Conservation (phyloP, 1,284 basidiomycete genomes). For the Inonotus hispidus region DNA sequence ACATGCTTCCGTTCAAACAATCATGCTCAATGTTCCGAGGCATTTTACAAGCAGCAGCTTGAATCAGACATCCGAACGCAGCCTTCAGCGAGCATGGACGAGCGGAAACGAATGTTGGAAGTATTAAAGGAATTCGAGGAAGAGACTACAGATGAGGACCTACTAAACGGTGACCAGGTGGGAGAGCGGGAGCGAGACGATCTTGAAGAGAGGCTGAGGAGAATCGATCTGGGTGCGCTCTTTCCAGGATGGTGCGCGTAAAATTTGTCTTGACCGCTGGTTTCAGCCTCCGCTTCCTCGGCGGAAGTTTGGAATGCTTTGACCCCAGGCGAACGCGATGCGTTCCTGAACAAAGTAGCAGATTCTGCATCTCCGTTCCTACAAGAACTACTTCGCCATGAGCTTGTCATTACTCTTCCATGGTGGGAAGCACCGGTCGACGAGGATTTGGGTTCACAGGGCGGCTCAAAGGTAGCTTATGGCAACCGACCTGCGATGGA, state of each 20-base stretch:
- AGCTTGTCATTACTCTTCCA: conserved; percentile 34
- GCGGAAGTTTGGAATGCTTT: conserved; percentile 63
- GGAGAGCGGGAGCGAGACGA: conserved; percentile 39
- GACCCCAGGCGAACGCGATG: conserved; percentile 49
- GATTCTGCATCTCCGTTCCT: conserved; percentile 55
- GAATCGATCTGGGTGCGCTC: conserved; percentile 58
- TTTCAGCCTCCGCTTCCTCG: conserved; percentile 45
- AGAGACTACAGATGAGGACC: conserved; percentile 37
- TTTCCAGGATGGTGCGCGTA: neutral
- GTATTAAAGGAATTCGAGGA: conserved; percentile 69
- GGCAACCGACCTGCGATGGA: conserved; percentile 42
- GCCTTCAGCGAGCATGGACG: conserved; percentile 47
- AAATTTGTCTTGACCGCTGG: conserved; percentile 5
- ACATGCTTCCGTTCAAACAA: conserved; percentile 72
- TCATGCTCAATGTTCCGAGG: conserved; percentile 69
- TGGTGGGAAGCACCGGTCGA: conserved; percentile 52
- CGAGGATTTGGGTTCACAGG: neutral
- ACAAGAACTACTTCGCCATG: conserved; percentile 52
- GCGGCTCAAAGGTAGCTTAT: conserved; percentile 24
- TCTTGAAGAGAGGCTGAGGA: conserved; percentile 47
- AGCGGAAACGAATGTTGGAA: conserved; percentile 60
- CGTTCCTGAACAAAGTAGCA: conserved; percentile 51
- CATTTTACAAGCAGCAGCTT: conserved; percentile 69
- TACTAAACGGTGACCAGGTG: conserved; percentile 33
- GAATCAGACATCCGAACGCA: conserved; percentile 51